These are phyloP conservation scores for Sherardia arvensis DNA, from an alignment of 257 asterid species.

Conservation along the genomic window DNA sequence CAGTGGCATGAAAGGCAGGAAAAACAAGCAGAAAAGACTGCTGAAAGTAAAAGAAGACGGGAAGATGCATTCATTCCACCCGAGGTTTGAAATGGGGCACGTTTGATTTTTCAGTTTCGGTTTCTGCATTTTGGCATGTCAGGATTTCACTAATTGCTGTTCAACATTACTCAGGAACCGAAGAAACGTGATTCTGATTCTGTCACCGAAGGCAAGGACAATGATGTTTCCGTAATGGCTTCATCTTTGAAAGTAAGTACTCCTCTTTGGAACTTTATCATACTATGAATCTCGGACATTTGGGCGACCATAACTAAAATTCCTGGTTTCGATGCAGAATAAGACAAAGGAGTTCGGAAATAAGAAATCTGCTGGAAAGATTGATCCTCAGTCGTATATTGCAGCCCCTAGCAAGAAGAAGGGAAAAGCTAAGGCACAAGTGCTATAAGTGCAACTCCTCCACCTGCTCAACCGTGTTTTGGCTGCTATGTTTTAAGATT, in stretches of 20 bases:
- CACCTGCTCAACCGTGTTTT: not conserved
- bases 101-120: not conserved
- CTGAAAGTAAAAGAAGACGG: conserved; percentile 65
- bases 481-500: not conserved
- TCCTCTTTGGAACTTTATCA: not conserved
- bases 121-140: not conserved
- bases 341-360: conserved; percentile 57
- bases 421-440: not conserved
- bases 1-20: conserved; percentile 88
- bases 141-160: not conserved
- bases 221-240: conserved; percentile 50
- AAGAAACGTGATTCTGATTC: conserved; percentile 16
- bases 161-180: conserved; percentile 46
- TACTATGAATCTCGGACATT: not conserved
- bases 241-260: conserved; percentile 57
- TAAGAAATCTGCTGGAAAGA: conserved; percentile 47
- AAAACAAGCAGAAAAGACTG: conserved; percentile 68
- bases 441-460: not conserved
- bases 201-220: conserved; percentile 20
- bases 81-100: conserved; percentile 39
- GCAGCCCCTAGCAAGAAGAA: conserved; percentile 31
- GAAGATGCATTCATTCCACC: conserved; percentile 86
- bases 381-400: conserved; percentile 52
- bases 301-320: not conserved
- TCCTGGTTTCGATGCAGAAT: conserved; percentile 34